phyloP scores from a whole-genome alignment of 495 filamentous ascomycete species.

The Halenospora varia region DNA sequence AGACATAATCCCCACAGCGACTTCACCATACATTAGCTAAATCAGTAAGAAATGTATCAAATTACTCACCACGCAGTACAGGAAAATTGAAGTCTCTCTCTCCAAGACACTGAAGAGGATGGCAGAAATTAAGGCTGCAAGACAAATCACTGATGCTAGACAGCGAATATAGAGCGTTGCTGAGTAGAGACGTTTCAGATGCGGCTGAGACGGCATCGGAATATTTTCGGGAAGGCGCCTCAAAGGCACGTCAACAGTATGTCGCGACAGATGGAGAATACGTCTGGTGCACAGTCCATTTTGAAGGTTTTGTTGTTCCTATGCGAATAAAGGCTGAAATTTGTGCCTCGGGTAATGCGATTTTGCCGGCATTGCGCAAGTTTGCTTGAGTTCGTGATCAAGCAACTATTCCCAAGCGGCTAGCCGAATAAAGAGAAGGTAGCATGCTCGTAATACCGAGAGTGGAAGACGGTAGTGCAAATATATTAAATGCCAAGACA shows the following conservation, averaged over 20 bases:
- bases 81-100: not conserved
- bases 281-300: not conserved
- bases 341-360: not conserved
- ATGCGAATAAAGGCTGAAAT: not conserved
- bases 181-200: not conserved
- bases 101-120: not conserved
- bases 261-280: not conserved
- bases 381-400: not conserved
- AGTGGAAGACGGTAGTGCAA: not conserved
- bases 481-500: no score
- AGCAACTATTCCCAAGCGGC: not conserved
- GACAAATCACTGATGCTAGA: not conserved
- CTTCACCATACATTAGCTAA: no score
- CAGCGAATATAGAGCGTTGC: not conserved
- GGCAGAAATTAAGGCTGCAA: not conserved
- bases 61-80: not conserved
- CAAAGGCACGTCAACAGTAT: not conserved
- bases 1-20: not conserved
- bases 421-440: not conserved
- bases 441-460: not conserved
- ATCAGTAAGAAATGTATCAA: not conserved
- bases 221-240: not conserved
- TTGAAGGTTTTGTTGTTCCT: not conserved
- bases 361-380: not conserved
- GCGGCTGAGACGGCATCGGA: not conserved